Evolutionary conservation across 106 monocot species (phyloP), one percentile per base, ranked within the genome.

Genomic region (Dioscorea alata): DNA sequence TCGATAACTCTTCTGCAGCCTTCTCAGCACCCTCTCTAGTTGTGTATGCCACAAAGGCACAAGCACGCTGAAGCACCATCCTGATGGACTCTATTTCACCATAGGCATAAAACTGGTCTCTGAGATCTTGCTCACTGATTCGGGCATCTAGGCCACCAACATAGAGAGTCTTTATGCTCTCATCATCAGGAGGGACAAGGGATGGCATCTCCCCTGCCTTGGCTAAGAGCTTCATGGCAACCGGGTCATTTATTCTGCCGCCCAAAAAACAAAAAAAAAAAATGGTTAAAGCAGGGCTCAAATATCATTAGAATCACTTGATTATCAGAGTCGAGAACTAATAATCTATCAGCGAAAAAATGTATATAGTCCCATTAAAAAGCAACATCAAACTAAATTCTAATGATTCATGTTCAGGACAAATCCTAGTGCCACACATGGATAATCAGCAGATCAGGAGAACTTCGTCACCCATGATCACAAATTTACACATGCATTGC

Each of bases 201-300:
- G 93, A 81, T 8, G 99, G 85, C 97, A 99, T 99, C 64, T 99
- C 97, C 28, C 97, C 97, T 6, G 93, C 97, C 90, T 93, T 99
- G 64, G 65, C 68, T 18, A 99, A 78, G 3, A 99, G 88, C 81
- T 99, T 99, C 28, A 90, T 62, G 23, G 99, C 99, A 62, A 99
- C 99, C 2, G 99, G 99, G 63, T 99, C 99, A 60, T 99, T 99
- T 23, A 99, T 83, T 58, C 96, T 97, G 89, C 64, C 68, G 57
- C n/a, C n/a, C n/a, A n/a, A n/a, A n/a, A n/a, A n/a, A n/a, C n/a
- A n/a, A n/a, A n/a, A n/a, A n/a, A n/a, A 33, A 2, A 42, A 10
- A 6, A 42, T 42, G 0, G 10, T n/a, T 10, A 42, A 42, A 6
- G 1, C 42, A 42, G 10, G 5, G 6, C 6, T 42, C 42, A 42